These are phyloP conservation scores for Ophiostoma piceae DNA, from an alignment of 2,329 filamentous ascomycete species.

Conservation along the genomic window DNA sequence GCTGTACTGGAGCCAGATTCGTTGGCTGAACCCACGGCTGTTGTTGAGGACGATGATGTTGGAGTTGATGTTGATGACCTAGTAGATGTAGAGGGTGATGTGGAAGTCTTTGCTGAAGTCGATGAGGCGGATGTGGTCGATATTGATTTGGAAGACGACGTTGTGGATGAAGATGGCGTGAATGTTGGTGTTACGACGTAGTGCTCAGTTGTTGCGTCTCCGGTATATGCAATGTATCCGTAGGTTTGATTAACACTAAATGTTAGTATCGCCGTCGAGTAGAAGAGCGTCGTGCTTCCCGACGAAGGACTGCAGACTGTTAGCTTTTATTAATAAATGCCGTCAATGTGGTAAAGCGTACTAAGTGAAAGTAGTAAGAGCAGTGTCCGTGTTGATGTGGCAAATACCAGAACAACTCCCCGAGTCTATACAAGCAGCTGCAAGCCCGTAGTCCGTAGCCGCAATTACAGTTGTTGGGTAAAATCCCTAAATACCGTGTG, in stretches of 20 bases:
- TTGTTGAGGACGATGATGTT: background rate
- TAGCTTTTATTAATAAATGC: background rate
- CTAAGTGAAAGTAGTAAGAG: slow-evolving; percentile 2
- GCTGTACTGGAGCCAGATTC: background rate
- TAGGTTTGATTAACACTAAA: background rate
- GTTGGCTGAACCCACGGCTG: background rate
- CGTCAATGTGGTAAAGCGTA: background rate
- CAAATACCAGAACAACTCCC: slow-evolving; percentile 1
- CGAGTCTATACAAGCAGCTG: background rate
- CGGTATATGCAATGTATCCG: background rate
- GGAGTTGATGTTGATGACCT: background rate
- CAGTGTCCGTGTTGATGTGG: background rate
- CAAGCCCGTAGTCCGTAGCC: background rate
- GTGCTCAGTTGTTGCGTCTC: background rate
- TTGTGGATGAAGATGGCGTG: background rate
- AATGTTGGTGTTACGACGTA: slow-evolving; percentile 2
- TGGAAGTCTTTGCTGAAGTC: background rate
- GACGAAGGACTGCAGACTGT: background rate
- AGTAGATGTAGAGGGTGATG: background rate
- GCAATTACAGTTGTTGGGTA: background rate
- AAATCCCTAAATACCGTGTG: background rate
- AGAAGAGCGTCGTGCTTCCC: background rate
- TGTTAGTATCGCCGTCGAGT: background rate
- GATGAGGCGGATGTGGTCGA: background rate
- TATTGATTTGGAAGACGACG: background rate